phyloP scores from a whole-genome alignment of 2,329 filamentous ascomycete genomes.

The Pyrenophora seminiperda region DNA sequence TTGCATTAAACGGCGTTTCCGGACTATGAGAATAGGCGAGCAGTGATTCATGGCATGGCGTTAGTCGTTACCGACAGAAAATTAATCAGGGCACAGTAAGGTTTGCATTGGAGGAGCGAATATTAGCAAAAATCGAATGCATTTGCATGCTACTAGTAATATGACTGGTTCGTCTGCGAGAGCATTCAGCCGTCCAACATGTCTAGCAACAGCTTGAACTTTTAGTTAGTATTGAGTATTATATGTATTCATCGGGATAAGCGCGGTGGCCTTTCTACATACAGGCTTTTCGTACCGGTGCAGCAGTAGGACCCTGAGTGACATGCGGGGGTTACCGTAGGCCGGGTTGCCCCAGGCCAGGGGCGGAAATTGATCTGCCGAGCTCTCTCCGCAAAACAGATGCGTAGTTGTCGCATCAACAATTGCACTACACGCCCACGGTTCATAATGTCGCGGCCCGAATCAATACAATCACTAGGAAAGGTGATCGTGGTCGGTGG shows the following conservation, averaged over 20 bases:
- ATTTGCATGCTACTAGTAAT: neutral
- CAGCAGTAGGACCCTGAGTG: conserved; percentile 19
- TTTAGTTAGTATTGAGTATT: too few relatives aligned
- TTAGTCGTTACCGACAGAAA: conserved; percentile 3
- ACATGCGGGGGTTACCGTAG: conserved; percentile 19
- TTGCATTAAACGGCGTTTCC: conserved; percentile 34
- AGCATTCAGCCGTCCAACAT: too few relatives aligned
- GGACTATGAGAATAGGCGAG: conserved; percentile 14
- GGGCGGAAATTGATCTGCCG: conserved; percentile 20
- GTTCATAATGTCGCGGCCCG: conserved; percentile 23
- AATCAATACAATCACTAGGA: conserved; percentile 45
- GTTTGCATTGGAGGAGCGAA: neutral
- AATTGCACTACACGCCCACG: conserved; percentile 14
- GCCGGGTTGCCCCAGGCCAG: conserved; percentile 19
- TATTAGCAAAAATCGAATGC: neutral
- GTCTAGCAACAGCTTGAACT: too few relatives aligned
- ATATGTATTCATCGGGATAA: neutral
- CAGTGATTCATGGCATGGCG: conserved; percentile 1
- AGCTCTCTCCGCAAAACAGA: conserved; percentile 25
- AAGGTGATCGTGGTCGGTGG: conserved; percentile 57
- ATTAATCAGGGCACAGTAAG: neutral
- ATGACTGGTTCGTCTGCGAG: too few relatives aligned
- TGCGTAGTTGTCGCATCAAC: conserved; percentile 16
- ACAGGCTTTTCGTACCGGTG: neutral
- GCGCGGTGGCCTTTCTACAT: neutral